Evolutionary conservation across 169 alveolate species (phyloP).

Genomic region (Prorocentrum cordatum): DNA sequence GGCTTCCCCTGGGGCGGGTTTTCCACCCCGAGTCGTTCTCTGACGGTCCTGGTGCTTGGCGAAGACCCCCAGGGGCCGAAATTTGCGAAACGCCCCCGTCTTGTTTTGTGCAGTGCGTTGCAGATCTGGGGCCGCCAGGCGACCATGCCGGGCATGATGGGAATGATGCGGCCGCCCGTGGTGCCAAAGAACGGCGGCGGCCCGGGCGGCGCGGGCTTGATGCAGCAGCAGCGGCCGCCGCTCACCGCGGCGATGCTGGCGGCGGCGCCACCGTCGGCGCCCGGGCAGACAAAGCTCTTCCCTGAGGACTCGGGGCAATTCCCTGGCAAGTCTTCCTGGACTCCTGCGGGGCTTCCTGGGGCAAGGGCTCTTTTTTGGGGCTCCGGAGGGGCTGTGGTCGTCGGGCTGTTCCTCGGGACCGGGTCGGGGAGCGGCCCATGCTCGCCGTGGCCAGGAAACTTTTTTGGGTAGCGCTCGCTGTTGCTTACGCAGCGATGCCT

Average conservation of each 20-base stretch:
- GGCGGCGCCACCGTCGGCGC: neutral
- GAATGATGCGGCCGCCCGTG: constrained; percentile 68
- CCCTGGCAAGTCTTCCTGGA: neutral
- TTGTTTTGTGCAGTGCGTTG: neutral
- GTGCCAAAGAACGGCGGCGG: constrained; percentile 65
- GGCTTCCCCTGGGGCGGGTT: too few relatives aligned
- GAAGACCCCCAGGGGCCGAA: too few relatives aligned
- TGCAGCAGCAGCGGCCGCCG: neutral
- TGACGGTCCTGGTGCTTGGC: too few relatives aligned
- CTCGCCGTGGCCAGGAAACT: too few relatives aligned
- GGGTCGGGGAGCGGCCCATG: too few relatives aligned
- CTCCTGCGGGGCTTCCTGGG: neutral
- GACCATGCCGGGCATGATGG: constrained; percentile 44
- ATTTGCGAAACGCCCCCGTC: constrained; percentile 33
- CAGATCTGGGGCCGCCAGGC: neutral
- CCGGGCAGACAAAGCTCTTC: neutral
- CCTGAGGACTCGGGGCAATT: neutral
- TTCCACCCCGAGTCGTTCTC: too few relatives aligned
- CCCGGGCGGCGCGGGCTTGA: neutral
- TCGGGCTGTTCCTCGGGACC: too few relatives aligned
- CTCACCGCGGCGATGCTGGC: neutral
- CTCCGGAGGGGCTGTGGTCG: too few relatives aligned
- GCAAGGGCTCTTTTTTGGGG: too few relatives aligned
- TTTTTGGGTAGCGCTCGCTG: too few relatives aligned
- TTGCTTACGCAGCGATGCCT: too few relatives aligned